Conservation (phyloP, 2,329 filamentous ascomycete species). For the Xylaria sp. region DNA sequence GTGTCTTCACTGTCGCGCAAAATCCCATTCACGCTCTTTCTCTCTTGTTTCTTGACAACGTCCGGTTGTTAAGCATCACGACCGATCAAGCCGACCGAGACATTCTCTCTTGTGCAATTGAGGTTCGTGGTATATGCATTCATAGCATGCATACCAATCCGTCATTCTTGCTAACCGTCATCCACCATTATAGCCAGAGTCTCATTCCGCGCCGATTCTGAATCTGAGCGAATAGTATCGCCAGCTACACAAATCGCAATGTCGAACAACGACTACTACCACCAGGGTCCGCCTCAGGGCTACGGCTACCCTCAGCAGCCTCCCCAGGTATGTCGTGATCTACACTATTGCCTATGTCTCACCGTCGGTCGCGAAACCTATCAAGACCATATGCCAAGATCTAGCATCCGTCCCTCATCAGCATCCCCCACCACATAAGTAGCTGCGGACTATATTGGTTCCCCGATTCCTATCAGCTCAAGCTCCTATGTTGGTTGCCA, state of each 20-base stretch:
- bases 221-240: constrained; percentile 16
- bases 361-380: constrained; percentile 27
- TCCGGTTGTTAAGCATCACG: constrained; percentile 2
- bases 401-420: constrained; percentile 19
- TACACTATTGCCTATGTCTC: constrained; percentile 8
- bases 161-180: constrained; percentile 12
- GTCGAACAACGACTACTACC: constrained; percentile 50
- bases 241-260: constrained; percentile 40
- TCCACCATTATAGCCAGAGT: constrained; percentile 10
- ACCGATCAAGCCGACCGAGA: background rate
- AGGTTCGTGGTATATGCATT: constrained; percentile 17
- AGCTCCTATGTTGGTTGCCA: constrained; percentile 1
- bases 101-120: background rate
- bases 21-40: background rate
- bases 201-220: background rate
- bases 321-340: constrained; percentile 53
- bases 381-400: constrained; percentile 27
- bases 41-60: background rate
- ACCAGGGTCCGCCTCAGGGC: constrained; percentile 49
- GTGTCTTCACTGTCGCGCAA: constrained; percentile 16
- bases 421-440: constrained; percentile 9
- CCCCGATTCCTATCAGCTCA: constrained; percentile 7
- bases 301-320: constrained; percentile 56
- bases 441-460: constrained; percentile 3
- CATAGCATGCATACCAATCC: background rate